Conservation (phyloP, 176 grass and related monocot genomes). For the Paspalum notatum region DNA sequence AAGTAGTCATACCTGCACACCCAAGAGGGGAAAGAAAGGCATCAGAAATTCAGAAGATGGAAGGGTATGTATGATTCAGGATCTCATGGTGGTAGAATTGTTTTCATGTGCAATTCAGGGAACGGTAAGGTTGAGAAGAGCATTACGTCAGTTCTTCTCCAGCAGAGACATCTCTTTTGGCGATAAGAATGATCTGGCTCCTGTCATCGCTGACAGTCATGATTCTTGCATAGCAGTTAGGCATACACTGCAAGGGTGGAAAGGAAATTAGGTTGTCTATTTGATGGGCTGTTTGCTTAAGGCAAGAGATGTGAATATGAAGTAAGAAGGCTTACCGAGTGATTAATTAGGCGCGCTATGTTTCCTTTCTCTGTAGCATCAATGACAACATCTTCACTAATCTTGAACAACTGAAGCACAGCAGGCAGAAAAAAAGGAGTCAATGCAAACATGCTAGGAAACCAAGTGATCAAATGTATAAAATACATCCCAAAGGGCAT, state of each 20-base stretch:
- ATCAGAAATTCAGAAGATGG: background rate
- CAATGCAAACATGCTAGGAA: background rate
- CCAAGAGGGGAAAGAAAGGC: background rate
- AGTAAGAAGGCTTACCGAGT: conserved; percentile 60
- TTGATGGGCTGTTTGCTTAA: background rate
- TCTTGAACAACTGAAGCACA: conserved; percentile 78
- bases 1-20: conserved; percentile 78
- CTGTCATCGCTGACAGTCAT: conserved; percentile 68
- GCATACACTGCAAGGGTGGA: conserved; percentile 67
- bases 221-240: conserved; percentile 95
- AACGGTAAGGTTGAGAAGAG: background rate
- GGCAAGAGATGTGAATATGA: background rate
- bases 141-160: conserved; percentile 94
- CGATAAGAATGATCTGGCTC: conserved; percentile 80
- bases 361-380: conserved; percentile 93
- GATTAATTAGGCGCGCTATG: conserved; percentile 85
- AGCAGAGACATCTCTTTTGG: conserved; percentile 71
- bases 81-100: background rate
- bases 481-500: background rate
- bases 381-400: conserved; percentile 92
- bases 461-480: background rate
- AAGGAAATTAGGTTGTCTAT: background rate
- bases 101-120: background rate
- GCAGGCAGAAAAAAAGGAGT: conserved; percentile 20
- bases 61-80: background rate